Conservation (phyloP, 164 flowering plant genomes). For the Protea cynaroides region DNA sequence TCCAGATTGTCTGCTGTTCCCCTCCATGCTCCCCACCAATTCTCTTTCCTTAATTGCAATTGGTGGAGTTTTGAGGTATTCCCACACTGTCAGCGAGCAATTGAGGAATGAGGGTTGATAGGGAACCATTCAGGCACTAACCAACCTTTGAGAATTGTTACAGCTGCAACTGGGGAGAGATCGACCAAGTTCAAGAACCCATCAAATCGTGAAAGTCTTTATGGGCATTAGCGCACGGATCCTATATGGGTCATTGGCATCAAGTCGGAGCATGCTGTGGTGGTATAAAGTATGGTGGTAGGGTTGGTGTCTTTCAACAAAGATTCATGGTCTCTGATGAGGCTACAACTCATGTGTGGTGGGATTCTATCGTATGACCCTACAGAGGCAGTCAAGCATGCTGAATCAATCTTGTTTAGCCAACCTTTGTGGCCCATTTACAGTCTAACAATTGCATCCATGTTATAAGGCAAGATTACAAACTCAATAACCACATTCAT, state of each 20-base stretch:
- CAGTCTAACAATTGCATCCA: too few species aligned
- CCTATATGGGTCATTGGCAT: slow-evolving; percentile 13
- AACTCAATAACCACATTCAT: too few species aligned
- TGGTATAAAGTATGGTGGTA: slow-evolving; percentile 34
- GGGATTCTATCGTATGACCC: slow-evolving; percentile 85
- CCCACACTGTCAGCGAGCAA: slow-evolving; percentile 63
- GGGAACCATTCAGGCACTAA: too few species aligned
- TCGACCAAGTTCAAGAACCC: slow-evolving; percentile 20
- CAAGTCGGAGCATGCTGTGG: slow-evolving; percentile 59
- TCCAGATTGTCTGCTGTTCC: slow-evolving; percentile 33
- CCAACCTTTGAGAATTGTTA: slow-evolving; percentile 58
- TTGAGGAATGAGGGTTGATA: too few species aligned
- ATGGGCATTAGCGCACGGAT: slow-evolving; percentile 51
- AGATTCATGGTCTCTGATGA: slow-evolving; percentile 44
- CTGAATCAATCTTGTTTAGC: too few species aligned
- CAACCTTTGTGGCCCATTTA: too few species aligned
- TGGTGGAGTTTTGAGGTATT: slow-evolving; percentile 62
- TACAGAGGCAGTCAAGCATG: slow-evolving; percentile 40
- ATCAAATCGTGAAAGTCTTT: slow-evolving; percentile 43
- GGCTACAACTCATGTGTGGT: slow-evolving; percentile 47
- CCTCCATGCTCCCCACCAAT: slow-evolving; percentile 38
- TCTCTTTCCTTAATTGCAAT: slow-evolving; percentile 61
- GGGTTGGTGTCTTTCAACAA: slow-evolving; percentile 40
- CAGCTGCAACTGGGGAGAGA: slow-evolving; percentile 46
- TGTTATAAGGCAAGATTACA: too few species aligned